Percentiles rank a stretch among this genome's conserved stretches.
These are phyloP conservation scores for Botrytis cinerea DNA, from an alignment of 2,329 filamentous ascomycete species.

Conservation along the genomic window DNA sequence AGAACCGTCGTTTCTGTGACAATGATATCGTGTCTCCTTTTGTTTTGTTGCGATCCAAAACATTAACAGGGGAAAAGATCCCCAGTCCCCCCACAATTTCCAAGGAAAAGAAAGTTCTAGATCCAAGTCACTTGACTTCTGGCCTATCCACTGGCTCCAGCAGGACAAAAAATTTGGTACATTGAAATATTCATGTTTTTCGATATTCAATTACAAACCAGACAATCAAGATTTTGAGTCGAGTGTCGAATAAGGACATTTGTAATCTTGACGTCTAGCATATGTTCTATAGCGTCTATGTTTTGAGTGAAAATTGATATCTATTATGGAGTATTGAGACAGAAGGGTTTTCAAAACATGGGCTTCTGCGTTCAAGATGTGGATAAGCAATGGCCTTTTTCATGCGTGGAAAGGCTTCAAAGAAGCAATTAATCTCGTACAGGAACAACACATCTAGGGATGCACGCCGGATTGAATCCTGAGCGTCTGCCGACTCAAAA, in stretches of 20 bases:
- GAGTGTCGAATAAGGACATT: not conserved
- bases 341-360: not conserved
- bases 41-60: not conserved
- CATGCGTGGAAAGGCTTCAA: not conserved
- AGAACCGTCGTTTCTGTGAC: not conserved
- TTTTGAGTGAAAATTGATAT: not conserved
- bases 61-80: not conserved
- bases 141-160: not conserved
- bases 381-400: not conserved
- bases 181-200: not conserved
- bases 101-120: not conserved
- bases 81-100: not conserved
- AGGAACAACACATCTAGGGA: not conserved
- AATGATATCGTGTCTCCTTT: slow-evolving; percentile 8
- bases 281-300: not conserved
- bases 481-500: not conserved
- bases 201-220: not conserved
- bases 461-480: not conserved
- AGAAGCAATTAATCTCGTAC: not conserved
- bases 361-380: not conserved
- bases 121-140: slow-evolving; percentile 2
- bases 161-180: not conserved
- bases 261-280: not conserved
- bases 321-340: not conserved
- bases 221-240: not conserved